Evolutionary conservation across 371 early-diverging fungal genomes (phyloP).

Genomic region (Apophysomyces trapeziformis): DNA sequence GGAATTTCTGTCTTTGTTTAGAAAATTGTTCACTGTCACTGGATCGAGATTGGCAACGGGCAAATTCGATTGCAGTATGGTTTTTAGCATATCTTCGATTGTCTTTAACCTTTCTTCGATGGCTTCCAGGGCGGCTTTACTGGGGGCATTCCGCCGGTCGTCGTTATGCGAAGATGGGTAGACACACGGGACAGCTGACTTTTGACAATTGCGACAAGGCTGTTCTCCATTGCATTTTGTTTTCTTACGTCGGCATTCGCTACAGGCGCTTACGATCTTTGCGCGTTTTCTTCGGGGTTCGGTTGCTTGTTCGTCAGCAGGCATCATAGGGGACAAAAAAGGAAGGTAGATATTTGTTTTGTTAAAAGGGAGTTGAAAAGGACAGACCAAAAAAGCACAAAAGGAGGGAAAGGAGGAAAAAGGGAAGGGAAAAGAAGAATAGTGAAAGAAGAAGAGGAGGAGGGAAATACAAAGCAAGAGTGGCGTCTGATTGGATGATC

Average conservation of each 20-base stretch:
- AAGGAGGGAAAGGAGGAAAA: background rate
- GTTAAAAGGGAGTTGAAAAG: background rate
- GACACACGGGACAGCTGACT: conserved; percentile 42
- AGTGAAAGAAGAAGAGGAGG: background rate
- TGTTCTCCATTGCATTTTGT: conserved; percentile 58
- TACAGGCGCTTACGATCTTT: conserved; percentile 61
- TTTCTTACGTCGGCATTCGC: conserved; percentile 62
- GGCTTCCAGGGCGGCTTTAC: conserved; percentile 45
- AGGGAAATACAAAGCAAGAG: background rate
- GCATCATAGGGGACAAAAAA: conserved; percentile 12
- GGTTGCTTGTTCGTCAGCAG: conserved; percentile 22
- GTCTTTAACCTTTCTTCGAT: conserved; percentile 50
- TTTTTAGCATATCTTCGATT: conserved; percentile 51
- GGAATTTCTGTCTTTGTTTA: conserved; percentile 20
- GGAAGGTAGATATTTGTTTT: conserved; percentile 1
- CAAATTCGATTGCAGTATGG: conserved; percentile 33
- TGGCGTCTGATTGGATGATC: conserved; percentile 8
- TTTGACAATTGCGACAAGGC: conserved; percentile 58
- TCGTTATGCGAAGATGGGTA: conserved; percentile 37
- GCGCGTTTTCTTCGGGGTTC: conserved; percentile 52
- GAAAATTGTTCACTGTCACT: conserved; percentile 28
- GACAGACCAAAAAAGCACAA: conserved; percentile 1
- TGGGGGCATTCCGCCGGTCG: conserved; percentile 39
- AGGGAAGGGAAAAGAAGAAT: conserved; percentile 9
- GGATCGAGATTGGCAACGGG: conserved; percentile 29